These are phyloP conservation scores for Lagenaria siceraria DNA, from an alignment of 306 rosid species.

Conservation along the genomic window DNA sequence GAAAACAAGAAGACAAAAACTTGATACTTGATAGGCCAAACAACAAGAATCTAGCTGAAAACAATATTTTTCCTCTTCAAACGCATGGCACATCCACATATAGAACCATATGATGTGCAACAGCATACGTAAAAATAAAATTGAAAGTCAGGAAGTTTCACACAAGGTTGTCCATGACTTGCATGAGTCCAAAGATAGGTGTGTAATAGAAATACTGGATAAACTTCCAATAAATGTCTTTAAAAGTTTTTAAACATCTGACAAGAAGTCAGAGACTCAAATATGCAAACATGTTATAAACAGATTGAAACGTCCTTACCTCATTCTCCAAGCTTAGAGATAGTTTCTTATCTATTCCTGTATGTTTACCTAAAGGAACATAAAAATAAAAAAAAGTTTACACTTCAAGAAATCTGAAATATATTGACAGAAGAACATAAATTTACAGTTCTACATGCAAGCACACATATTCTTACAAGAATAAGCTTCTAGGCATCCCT, in stretches of 20 bases:
- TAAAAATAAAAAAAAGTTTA: not conserved
- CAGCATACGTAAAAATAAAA: not conserved
- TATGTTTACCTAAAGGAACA: slow-evolving; percentile 59
- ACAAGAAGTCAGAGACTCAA: not conserved
- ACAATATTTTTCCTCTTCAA: not conserved
- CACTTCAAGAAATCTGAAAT: not conserved
- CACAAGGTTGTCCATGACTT: not conserved
- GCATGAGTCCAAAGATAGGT: not conserved
- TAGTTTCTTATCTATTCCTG: slow-evolving; percentile 82
- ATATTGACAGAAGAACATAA: not conserved
- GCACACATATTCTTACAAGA: slow-evolving; percentile 50
- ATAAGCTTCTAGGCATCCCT: slow-evolving; percentile 86
- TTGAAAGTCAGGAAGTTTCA: not conserved
- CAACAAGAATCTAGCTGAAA: not conserved
- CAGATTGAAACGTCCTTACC: slow-evolving; percentile 23
- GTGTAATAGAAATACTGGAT: not conserved
- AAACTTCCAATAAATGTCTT: not conserved
- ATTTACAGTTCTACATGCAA: not conserved
- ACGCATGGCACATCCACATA: not conserved
- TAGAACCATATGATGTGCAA: not conserved
- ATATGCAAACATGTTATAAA: not conserved
- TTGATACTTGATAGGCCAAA: not conserved
- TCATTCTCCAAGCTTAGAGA: slow-evolving; percentile 89
- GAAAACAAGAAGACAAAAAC: slow-evolving; percentile 2
- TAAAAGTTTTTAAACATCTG: not conserved